Conservation (phyloP, 2,329 filamentous ascomycete genomes). For the Sporothrix curviconia region DNA sequence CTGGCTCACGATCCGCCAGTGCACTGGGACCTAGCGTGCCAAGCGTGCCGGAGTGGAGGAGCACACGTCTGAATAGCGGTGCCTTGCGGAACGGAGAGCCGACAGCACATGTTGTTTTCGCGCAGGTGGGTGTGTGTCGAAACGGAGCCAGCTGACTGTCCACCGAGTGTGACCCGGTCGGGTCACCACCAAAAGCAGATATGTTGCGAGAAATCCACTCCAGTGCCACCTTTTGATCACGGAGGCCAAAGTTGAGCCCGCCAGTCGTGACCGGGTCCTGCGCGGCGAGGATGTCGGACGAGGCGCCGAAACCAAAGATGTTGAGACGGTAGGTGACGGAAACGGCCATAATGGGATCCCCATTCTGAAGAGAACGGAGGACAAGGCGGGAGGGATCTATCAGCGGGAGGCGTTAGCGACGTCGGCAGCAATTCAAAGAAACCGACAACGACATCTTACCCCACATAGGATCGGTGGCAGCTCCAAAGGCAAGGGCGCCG, state of each 20-base stretch:
- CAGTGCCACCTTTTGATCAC: slow-evolving; percentile 42
- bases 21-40: not conserved
- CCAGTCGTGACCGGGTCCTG: not conserved
- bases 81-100: not conserved
- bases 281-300: slow-evolving; percentile 1
- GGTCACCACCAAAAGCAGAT: slow-evolving; percentile 42
- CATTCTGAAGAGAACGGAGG: not conserved
- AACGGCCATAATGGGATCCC: slow-evolving; percentile 8
- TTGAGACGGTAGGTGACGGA: slow-evolving; percentile 14
- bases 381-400: slow-evolving; percentile 8
- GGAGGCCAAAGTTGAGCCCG: slow-evolving; percentile 42
- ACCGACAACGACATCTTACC: not conserved
- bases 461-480: slow-evolving; percentile 7
- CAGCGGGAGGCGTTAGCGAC: not conserved
- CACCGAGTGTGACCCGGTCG: slow-evolving; percentile 43
- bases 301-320: slow-evolving; percentile 12
- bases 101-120: not conserved
- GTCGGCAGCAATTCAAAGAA: not conserved
- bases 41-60: not conserved
- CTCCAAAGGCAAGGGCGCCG: slow-evolving; percentile 5
- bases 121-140: slow-evolving; percentile 3
- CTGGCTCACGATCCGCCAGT: not conserved
- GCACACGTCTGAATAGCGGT: slow-evolving; percentile 2
- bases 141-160: slow-evolving; percentile 21
- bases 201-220: slow-evolving; percentile 49